These are phyloP conservation scores for Saxophila tyrrhenica DNA, from an alignment of 495 filamentous ascomycete species.

Conservation along the genomic window DNA sequence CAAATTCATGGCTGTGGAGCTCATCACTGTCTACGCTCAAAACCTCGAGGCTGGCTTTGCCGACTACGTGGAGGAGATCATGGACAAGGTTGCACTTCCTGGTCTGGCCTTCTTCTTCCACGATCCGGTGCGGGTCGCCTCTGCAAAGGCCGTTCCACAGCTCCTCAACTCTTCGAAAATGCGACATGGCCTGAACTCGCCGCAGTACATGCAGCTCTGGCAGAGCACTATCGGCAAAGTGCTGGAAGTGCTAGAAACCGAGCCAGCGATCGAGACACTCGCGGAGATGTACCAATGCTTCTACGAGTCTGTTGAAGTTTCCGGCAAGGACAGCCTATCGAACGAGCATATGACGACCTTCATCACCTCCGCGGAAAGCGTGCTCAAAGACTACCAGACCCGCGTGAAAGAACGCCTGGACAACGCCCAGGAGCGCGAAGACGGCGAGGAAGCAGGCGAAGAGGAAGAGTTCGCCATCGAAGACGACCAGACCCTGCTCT, in stretches of 20 bases:
- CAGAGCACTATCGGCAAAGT: constrained; percentile 75
- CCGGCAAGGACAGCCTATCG: constrained; percentile 65
- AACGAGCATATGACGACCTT: constrained; percentile 71
- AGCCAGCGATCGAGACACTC: constrained; percentile 90
- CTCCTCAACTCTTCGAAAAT: constrained; percentile 91
- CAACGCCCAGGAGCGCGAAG: constrained; percentile 57
- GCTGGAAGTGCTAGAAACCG: constrained; percentile 84
- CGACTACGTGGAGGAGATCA: constrained; percentile 80
- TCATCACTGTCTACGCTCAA: constrained; percentile 93
- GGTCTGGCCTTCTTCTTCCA: constrained; percentile 98
- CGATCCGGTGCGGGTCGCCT: constrained; percentile 90
- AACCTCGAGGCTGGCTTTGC: constrained; percentile 85
- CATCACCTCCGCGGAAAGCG: constrained; percentile 69
- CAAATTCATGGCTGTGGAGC: constrained; percentile 97
- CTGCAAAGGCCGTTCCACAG: constrained; percentile 88
- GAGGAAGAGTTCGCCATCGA: constrained; percentile 83
- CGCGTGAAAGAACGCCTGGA: constrained; percentile 71
- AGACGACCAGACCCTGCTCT: constrained; percentile 91
- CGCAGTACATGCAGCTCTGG: constrained; percentile 70
- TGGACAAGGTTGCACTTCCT: constrained; percentile 92
- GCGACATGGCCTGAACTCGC: constrained; percentile 64
- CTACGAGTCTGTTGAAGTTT: constrained; percentile 91
- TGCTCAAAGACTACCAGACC: constrained; percentile 81
- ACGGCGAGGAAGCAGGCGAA: constrained; percentile 75
- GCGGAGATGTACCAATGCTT: constrained; percentile 99